These are phyloP conservation scores for Ambrosia artemisiifolia DNA, from an alignment of 129 eudicot genomes.

Conservation along the genomic window DNA sequence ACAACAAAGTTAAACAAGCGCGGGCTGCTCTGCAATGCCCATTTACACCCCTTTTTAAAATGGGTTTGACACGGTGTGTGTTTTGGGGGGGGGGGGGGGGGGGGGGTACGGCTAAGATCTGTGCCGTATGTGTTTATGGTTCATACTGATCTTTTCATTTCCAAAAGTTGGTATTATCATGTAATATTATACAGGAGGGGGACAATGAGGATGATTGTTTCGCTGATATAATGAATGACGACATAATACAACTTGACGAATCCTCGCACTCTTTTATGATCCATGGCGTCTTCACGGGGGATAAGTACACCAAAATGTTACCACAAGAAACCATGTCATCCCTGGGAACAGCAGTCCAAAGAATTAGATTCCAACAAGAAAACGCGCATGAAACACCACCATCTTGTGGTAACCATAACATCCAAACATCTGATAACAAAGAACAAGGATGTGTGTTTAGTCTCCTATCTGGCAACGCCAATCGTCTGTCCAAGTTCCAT, in stretches of 20 bases:
- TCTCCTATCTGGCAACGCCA: not conserved
- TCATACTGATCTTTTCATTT: not conserved
- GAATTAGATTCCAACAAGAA: constrained; percentile 44
- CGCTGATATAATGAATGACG: constrained; percentile 80
- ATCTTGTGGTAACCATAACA: not conserved
- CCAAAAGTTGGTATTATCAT: not conserved
- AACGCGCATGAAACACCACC: not conserved
- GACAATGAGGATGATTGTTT: constrained; percentile 62
- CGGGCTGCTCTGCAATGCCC: too few relatives aligned
- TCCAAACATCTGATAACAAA: not conserved
- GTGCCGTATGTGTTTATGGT: not conserved
- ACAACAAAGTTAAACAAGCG: too few relatives aligned
- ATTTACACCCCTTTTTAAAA: too few relatives aligned
- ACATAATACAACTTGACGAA: constrained; percentile 70
- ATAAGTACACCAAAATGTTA: constrained; percentile 13
- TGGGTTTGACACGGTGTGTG: too few relatives aligned
- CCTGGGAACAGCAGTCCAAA: constrained; percentile 62
- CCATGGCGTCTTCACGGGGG: constrained; percentile 18
- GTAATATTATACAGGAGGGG: constrained; percentile 26
- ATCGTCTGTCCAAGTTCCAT: not conserved
- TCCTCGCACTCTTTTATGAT: constrained; percentile 25
- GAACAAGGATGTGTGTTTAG: constrained; percentile 21
- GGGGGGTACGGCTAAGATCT: too few relatives aligned
- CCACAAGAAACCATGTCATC: constrained; percentile 19
- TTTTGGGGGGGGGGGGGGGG: too few relatives aligned